A percentile compares a stretch with the other conserved stretches of the same genome.
Conservation (phyloP, 352 stramenopile species). For the Plasmopara muralis region DNA sequence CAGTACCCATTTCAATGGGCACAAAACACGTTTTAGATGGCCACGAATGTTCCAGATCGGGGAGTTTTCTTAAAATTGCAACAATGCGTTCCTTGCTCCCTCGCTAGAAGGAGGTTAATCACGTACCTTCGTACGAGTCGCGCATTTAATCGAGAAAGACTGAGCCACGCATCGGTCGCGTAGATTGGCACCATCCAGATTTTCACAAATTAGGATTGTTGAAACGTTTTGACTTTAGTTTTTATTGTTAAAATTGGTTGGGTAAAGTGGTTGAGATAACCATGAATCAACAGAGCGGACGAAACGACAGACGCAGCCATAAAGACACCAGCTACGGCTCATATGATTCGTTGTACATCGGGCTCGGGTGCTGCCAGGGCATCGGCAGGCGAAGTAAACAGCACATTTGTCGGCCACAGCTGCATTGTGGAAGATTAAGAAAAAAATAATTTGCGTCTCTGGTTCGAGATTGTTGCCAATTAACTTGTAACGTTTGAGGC, state of each 20-base stretch:
- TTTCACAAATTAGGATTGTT: slow-evolving; percentile 34
- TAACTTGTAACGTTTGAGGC: no score
- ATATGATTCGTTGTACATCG: slow-evolving; percentile 62
- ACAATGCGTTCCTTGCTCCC: slow-evolving; percentile 85
- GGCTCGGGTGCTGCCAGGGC: slow-evolving; percentile 34
- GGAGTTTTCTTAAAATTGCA: slow-evolving; percentile 41
- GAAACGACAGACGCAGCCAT: slow-evolving; percentile 83
- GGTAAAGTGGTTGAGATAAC: slow-evolving; percentile 89
- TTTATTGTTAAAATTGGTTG: slow-evolving; percentile 92
- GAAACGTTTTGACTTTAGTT: slow-evolving; percentile 45
- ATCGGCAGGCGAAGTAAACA: slow-evolving; percentile 15
- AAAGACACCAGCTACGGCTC: slow-evolving; percentile 86
- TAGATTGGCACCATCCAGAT: slow-evolving; percentile 99
- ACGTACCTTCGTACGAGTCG: slow-evolving; percentile 98
- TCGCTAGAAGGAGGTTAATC: slow-evolving; percentile 95
- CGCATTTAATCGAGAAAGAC: slow-evolving; percentile 91
- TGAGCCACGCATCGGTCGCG: slow-evolving; percentile 94
- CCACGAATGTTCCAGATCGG: slow-evolving; percentile 67
- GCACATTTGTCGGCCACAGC: slow-evolving; percentile 15
- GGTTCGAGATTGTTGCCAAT: no score
- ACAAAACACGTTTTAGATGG: slow-evolving; percentile 58
- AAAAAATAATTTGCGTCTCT: no score
- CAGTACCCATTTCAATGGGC: slow-evolving; percentile 73
- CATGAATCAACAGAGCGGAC: slow-evolving; percentile 87
- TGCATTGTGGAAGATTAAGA: slow-evolving; percentile 4